phyloP scores from a whole-genome alignment of 306 rosid species.

The Astragalus membranaceus region DNA sequence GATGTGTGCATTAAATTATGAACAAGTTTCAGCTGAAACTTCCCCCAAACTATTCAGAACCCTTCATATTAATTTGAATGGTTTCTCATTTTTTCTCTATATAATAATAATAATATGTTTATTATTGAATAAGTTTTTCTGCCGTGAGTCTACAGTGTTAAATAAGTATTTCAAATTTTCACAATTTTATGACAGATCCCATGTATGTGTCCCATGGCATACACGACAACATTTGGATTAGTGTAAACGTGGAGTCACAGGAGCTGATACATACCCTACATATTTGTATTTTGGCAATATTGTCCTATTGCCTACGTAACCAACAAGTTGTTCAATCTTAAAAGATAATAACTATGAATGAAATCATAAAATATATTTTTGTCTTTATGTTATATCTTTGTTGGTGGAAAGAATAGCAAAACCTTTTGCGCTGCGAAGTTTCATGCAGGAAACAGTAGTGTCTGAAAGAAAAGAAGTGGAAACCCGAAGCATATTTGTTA shows the following conservation, averaged over 20 bases:
- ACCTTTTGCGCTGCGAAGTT: constrained; percentile 24
- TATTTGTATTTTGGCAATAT: background rate
- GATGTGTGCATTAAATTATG: constrained; percentile 8
- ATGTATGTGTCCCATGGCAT: constrained; percentile 21
- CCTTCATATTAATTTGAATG: background rate
- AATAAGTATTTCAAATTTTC: background rate
- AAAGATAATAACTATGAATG: background rate
- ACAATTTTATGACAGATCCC: constrained; percentile 31
- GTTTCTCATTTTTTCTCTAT: constrained; percentile 1
- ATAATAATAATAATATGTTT: constrained; percentile 16
- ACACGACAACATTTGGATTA: background rate
- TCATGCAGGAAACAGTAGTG: constrained; percentile 15
- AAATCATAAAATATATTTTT: background rate
- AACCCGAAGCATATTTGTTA: constrained; percentile 4
- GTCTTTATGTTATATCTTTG: background rate
- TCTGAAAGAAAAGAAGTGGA: constrained; percentile 31
- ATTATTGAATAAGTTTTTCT: constrained; percentile 6
- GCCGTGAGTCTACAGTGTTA: constrained; percentile 37
- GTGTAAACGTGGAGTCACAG: constrained; percentile 2
- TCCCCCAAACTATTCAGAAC: background rate
- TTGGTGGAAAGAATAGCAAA: constrained; percentile 23
- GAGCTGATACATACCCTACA: background rate
- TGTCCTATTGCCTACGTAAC: constrained; percentile 9
- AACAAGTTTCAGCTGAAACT: background rate
- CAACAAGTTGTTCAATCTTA: constrained; percentile 24